Evolutionary conservation across 257 asterid species (phyloP).

Genomic region (Solanum pinnatisectum): DNA sequence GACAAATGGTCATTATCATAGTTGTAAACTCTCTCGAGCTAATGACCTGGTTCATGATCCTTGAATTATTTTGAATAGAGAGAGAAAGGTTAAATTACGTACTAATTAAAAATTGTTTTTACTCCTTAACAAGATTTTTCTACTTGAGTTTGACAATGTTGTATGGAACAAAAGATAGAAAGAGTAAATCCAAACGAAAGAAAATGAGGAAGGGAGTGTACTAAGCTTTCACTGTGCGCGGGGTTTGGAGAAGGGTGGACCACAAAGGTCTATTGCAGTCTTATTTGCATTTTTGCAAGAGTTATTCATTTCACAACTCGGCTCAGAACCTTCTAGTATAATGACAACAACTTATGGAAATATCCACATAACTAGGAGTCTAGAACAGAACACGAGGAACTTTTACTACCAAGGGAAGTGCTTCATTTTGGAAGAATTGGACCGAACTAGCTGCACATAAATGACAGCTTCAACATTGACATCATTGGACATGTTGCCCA

Average conservation of each 20-base stretch:
- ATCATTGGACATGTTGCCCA: no score
- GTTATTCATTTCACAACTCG: not conserved
- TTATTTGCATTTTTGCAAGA: not conserved
- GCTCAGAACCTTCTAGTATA: not conserved
- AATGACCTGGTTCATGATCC: not conserved
- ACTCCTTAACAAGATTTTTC: not conserved
- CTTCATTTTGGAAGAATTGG: not conserved
- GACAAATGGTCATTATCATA: not conserved
- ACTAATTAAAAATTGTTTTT: not conserved
- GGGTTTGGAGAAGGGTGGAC: no score
- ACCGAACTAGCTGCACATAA: not conserved
- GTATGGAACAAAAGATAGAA: not conserved
- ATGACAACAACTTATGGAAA: not conserved
- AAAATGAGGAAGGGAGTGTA: not conserved
- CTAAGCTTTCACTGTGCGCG: rapidly evolving
- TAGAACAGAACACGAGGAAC: not conserved
- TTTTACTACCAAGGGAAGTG: not conserved
- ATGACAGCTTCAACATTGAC: not conserved
- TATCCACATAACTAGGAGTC: not conserved
- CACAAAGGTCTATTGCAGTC: not conserved
- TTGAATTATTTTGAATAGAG: not conserved
- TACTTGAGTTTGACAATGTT: not conserved
- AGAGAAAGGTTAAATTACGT: not conserved
- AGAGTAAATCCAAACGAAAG: not conserved
- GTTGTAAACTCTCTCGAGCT: not conserved